Base-by-base conservation (phyloP, 192 early-diverging fungal genomes). In the Chytriomyces sp. region DNA sequence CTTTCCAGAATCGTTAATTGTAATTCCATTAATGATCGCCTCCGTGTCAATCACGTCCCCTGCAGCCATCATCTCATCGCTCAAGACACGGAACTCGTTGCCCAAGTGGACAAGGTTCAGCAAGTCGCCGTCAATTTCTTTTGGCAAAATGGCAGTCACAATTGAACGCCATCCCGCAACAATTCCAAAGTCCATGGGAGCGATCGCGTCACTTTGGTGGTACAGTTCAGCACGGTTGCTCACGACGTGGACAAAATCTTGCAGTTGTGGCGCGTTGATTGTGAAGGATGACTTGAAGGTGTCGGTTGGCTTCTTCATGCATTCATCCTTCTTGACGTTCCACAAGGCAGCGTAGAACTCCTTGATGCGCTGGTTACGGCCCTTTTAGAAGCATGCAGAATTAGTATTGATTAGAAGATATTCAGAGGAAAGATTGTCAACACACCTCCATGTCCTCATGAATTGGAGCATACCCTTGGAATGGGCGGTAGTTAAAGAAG, bases 111-210 rank as follows among this genome's bases (percentile, higher is more conserved):
- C 96, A 6, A 98, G 86, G 66, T 90, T 89, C 78, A 98, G 87
- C 60, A 98, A 88, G 77, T 98, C 96, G 61, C 94, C 96, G 80
- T 98, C 93, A 69, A 98, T 94, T 26, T 94, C 92, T 82, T 94
- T 93, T 64, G 95, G 93, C 86, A 95, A 89, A 65, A 98, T 94
- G 24, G 94, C 94, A 85, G 93, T 93, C 81, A 96, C 92, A 68
- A 96, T 92, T 46, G 90, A 92, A 87, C 89, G 88, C 95, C 95
- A 93, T 47, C 92, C 94, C 67, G 94, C 93, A 66, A 96, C 94
- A 71, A 98, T 98, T 67, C 93, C 94, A 85, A 95, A 96, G 85
- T 96, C 94, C 93, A 98, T 92, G 24, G 96, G 96, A 57, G 92
- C 90, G 10, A 72, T 64, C 62, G 24, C 43, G 23, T 46, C 49